Evolutionary conservation across 2,329 filamentous ascomycete genomes (phyloP).

Genomic region (Hymenoscyphus fraxineus): DNA sequence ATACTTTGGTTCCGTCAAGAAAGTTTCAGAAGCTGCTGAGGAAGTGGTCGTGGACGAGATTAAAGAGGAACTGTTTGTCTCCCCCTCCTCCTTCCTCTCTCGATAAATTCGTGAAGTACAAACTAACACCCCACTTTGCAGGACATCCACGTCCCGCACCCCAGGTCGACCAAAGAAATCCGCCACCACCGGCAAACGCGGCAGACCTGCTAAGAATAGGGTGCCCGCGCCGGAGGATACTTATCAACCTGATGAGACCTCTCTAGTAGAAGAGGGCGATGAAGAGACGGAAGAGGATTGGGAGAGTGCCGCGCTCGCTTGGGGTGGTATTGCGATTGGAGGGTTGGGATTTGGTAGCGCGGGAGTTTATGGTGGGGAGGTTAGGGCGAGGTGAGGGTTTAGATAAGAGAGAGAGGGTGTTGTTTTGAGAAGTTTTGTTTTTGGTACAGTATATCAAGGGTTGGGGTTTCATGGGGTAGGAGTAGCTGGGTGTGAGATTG

Average conservation of each 20-base stretch:
- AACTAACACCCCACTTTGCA: not conserved
- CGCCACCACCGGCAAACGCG: constrained; percentile 8
- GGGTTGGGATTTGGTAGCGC: constrained; percentile 7
- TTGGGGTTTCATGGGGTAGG: too few species aligned
- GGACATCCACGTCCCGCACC: constrained; percentile 11
- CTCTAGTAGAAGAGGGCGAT: constrained; percentile 39
- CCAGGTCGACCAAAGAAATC: constrained; percentile 20
- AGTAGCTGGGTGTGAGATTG: too few species aligned
- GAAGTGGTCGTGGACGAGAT: not conserved
- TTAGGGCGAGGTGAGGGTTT: constrained; percentile 4
- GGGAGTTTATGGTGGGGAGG: constrained; percentile 10
- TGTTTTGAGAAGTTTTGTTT: not conserved
- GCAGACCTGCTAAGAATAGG: constrained; percentile 12
- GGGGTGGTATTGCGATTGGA: constrained; percentile 6
- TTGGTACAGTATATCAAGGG: too few species aligned
- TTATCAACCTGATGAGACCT: constrained; percentile 33
- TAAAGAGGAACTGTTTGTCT: constrained; percentile 6
- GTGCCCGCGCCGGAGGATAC: constrained; percentile 37
- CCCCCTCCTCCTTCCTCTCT: not conserved
- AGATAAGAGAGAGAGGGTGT: not conserved
- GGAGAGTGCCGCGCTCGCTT: constrained; percentile 9
- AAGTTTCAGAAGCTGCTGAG: constrained; percentile 1
- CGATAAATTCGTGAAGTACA: not conserved
- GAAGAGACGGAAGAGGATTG: constrained; percentile 33
- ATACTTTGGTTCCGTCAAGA: constrained; percentile 22